Percentiles rank a stretch among this genome's conserved stretches.
These are phyloP conservation scores for Tremellales sp. DNA, from an alignment of 1,284 basidiomycete genomes.

Conservation along the genomic window DNA sequence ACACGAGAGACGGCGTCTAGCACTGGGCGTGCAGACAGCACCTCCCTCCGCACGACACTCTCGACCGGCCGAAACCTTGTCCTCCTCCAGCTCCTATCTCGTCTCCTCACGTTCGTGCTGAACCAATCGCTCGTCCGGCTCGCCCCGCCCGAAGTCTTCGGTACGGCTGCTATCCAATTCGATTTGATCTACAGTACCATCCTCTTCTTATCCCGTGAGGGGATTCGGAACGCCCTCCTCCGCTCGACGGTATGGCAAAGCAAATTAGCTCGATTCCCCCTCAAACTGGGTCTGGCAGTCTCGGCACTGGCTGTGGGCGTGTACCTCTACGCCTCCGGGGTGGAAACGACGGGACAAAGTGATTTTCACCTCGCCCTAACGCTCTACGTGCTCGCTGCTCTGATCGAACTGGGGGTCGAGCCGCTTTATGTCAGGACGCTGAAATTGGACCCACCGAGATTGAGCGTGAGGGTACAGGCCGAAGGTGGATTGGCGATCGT, in stretches of 20 bases:
- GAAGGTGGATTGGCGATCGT: conserved; percentile 76
- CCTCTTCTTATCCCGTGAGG: conserved; percentile 87
- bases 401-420: conserved; percentile 73
- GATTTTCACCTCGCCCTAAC: conserved; percentile 61
- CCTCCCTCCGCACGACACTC: conserved; percentile 6
- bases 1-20: too few species aligned
- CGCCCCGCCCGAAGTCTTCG: conserved; percentile 79
- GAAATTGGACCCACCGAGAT: conserved; percentile 54
- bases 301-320: conserved; percentile 53
- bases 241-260: conserved; percentile 5
- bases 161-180: conserved; percentile 79
- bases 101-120: conserved; percentile 77
- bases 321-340: conserved; percentile 55
- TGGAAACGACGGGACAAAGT: conserved; percentile 58
- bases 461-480: conserved; percentile 67
- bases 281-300: conserved; percentile 60
- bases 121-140: conserved; percentile 81
- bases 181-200: conserved; percentile 82
- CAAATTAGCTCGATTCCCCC: conserved; percentile 14
- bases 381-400: conserved; percentile 67
- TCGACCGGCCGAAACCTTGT: conserved; percentile 69
- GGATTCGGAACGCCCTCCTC: conserved; percentile 76
- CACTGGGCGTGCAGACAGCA: background rate
- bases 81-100: conserved; percentile 76
- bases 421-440: conserved; percentile 77